Evolutionary conservation across 2,329 filamentous ascomycete species (phyloP), one percentile per base, ranked within the genome.

Genomic region (Colletotrichum ledebouriae): DNA sequence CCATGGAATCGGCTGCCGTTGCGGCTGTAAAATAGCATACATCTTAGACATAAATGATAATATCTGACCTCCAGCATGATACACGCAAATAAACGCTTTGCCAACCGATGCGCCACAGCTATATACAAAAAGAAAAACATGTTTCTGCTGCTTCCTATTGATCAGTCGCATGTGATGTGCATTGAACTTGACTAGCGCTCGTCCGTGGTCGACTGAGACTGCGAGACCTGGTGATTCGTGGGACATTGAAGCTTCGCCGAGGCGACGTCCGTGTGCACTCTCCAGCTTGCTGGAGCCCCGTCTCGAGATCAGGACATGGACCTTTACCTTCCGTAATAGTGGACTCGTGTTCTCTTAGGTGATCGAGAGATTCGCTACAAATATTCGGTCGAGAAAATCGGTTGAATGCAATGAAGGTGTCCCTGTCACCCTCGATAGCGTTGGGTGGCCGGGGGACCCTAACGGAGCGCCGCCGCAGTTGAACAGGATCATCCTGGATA

Each of bases 361-460:
- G 53, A 4, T 37, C 17, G 1, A 68, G 53, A 9, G 60, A 64
- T 33, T 64, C 60, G 2, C 17, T 46, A 1, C 53, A 68, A 9
- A 68, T 39, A 13, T 68, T 68, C 0, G 81, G 80, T 7, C 81
- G 75, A 13, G 79, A 83, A 75, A 85, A 85, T 53, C 84, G 81
- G 72, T 85, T 85, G 72, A 83, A 84, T 1, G 81, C 81, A 41
- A 84, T 78, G 58, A 84, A 83, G 4, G 75, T 79, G 4, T 79
- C 73, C 6, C 66, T 64, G 52, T 82, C 79, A 13, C 71, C 73
- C 10, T 77, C 75, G 0, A 81, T 74, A 17, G 82, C 83, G 64
- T 84, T 83, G 12, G 75, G 72, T 0, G 82, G 81, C 5, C 78
- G 73, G 0, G 78, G 76, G 4, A 76, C 75, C 34, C 75, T 74